phyloP scores from a whole-genome alignment of 441 rosid species.

The Aquilaria agallochum region DNA sequence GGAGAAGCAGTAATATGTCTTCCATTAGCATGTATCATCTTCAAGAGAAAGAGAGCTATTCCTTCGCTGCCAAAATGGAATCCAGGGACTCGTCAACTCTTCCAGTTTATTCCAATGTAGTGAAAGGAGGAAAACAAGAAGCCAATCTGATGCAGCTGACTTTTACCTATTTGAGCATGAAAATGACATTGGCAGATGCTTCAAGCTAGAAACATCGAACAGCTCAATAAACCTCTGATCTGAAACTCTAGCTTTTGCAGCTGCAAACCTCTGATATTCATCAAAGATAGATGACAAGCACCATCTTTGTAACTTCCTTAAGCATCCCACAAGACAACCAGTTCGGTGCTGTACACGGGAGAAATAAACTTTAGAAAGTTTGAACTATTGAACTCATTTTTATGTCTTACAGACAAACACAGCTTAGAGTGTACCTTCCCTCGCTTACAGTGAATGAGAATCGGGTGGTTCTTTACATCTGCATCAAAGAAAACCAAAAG shows the following conservation, averaged over 20 bases:
- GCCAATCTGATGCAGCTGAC: conserved; percentile 15
- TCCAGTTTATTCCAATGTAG: conserved; percentile 33
- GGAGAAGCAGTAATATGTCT: too few species aligned
- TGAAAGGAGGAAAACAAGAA: conserved; percentile 20
- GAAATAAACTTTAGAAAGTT: conserved; percentile 4
- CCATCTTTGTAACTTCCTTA: conserved; percentile 68
- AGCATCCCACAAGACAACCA: conserved; percentile 67
- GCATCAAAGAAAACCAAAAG: conserved; percentile 8
- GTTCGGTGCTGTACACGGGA: conserved; percentile 54
- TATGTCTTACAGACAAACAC: background rate
- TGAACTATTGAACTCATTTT: conserved; percentile 3
- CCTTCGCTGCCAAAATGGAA: conserved; percentile 31
- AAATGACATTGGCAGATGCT: conserved; percentile 61
- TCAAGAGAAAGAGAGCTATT: conserved; percentile 20
- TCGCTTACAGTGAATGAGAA: conserved; percentile 67
- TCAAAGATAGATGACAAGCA: conserved; percentile 57
- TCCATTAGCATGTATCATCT: background rate
- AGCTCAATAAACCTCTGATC: conserved; percentile 70
- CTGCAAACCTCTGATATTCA: conserved; percentile 64
- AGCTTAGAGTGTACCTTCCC: conserved; percentile 43
- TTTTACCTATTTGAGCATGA: conserved; percentile 53
- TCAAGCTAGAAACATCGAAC: conserved; percentile 53
- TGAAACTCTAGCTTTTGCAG: conserved; percentile 70
- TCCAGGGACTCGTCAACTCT: conserved; percentile 38
- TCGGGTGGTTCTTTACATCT: conserved; percentile 71